Conservation (phyloP, 2,329 filamentous ascomycete genomes). For the Phaeosphaeriaceae sp. region DNA sequence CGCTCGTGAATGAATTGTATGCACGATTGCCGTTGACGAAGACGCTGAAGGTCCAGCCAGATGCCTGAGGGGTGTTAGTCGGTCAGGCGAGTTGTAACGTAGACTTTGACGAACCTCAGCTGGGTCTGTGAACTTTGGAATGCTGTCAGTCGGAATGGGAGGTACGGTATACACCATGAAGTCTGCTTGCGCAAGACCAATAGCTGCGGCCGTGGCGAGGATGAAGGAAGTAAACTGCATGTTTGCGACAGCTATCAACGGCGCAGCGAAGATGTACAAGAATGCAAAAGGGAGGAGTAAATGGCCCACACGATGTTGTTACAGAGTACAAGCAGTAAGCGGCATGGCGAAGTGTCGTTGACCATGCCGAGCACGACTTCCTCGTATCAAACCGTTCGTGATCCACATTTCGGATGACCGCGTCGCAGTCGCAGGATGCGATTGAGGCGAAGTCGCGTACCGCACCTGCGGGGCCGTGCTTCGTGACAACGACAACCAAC, state of each 20-base stretch:
- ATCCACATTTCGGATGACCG: constrained; percentile 17
- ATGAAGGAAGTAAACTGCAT: constrained; percentile 10
- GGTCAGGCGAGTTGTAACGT: background rate
- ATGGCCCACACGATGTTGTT: background rate
- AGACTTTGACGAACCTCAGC: constrained; percentile 20
- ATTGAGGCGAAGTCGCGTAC: constrained; percentile 3
- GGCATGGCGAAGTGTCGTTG: constrained; percentile 1
- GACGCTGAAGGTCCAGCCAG: constrained; percentile 37
- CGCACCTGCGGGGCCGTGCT: background rate
- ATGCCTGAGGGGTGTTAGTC: constrained; percentile 22
- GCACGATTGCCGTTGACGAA: constrained; percentile 32
- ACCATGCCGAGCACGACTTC: constrained; percentile 8
- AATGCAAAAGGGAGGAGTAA: background rate
- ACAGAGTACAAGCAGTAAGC: background rate
- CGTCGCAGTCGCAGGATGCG: constrained; percentile 2
- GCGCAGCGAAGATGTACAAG: background rate
- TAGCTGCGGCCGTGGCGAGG: constrained; percentile 19
- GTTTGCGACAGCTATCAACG: background rate
- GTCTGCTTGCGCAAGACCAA: constrained; percentile 29
- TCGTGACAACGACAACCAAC: background rate
- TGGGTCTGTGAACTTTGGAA: constrained; percentile 32
- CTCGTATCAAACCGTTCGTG: constrained; percentile 17
- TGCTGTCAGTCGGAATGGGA: constrained; percentile 35
- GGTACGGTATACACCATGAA: constrained; percentile 43
- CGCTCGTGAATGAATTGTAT: constrained; percentile 26